Percentiles rank a stretch among this genome's conserved stretches.
phyloP scores from a whole-genome alignment of 1,284 basidiomycete genomes.

The Puccinia triticina region DNA sequence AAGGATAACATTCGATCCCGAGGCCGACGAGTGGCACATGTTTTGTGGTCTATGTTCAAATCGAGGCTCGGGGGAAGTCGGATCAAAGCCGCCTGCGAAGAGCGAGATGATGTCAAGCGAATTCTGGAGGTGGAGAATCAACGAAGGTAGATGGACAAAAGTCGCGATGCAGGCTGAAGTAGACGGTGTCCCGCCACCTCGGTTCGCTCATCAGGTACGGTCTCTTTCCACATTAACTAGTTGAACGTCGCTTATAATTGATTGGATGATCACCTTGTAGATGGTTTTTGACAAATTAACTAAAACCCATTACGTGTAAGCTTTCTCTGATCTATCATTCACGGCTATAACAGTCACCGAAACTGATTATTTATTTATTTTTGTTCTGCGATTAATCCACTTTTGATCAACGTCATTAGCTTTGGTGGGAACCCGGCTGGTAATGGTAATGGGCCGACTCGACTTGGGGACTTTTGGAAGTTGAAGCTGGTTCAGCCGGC shows the following conservation, averaged over 20 bases:
- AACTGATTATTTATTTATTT: background rate
- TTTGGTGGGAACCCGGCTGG: constrained; percentile 50
- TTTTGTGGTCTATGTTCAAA: constrained; percentile 45
- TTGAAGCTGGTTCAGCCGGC: constrained; percentile 33
- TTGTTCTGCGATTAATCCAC: background rate
- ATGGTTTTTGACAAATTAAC: constrained; percentile 44
- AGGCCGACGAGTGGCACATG: constrained; percentile 49
- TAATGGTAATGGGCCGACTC: constrained; percentile 28
- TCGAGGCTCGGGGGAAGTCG: constrained; percentile 18
- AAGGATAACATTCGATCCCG: constrained; percentile 45
- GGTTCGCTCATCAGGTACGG: constrained; percentile 49
- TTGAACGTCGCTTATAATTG: background rate
- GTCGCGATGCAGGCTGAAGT: constrained; percentile 37
- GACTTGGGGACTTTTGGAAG: constrained; percentile 50
- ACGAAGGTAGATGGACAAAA: constrained; percentile 31
- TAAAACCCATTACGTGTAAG: constrained; percentile 49
- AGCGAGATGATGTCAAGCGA: constrained; percentile 50
- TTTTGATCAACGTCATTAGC: background rate
- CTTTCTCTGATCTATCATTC: background rate
- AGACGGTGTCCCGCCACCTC: constrained; percentile 33
- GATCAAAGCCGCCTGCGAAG: constrained; percentile 6
- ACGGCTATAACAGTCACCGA: background rate
- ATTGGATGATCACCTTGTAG: constrained; percentile 5
- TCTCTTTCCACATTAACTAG: background rate
- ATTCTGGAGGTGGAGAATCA: constrained; percentile 48